phyloP scores from a whole-genome alignment of 169 alveolate species.

The Toxoplasma gondii region DNA sequence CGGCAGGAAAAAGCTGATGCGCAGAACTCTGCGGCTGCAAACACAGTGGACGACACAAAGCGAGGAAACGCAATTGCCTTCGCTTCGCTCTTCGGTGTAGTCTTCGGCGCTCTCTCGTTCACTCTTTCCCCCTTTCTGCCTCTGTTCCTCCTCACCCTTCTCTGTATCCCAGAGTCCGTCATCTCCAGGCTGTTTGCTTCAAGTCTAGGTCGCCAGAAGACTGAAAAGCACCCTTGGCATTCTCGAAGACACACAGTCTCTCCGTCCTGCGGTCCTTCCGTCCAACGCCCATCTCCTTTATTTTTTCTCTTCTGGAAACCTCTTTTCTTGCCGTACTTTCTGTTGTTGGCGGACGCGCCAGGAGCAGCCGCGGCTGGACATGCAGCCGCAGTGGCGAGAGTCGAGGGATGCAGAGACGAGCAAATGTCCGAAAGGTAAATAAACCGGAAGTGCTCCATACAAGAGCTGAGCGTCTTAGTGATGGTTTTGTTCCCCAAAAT shows the following conservation, averaged over 20 bases:
- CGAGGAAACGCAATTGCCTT: neutral
- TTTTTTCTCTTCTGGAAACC: neutral
- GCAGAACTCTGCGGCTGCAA: conserved; percentile 3
- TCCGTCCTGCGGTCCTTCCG: neutral
- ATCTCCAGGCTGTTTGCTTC: no score
- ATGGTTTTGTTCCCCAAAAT: neutral
- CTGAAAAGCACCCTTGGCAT: no score
- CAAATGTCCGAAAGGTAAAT: conserved; percentile 13
- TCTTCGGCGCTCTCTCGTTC: no score
- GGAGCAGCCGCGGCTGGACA: neutral
- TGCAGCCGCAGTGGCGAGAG: neutral
- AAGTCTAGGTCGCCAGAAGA: no score
- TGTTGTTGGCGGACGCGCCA: neutral
- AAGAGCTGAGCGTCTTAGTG: neutral
- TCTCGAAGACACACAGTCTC: neutral
- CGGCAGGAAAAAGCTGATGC: conserved; percentile 25
- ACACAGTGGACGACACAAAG: neutral
- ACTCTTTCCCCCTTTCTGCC: no score
- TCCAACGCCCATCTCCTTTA: neutral
- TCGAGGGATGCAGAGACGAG: conserved; percentile 1
- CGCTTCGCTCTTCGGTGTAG: neutral
- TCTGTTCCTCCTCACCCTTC: neutral
- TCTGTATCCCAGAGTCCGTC: no score
- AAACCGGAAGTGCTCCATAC: neutral
- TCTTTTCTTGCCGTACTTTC: neutral